These are phyloP conservation scores for Coleophoma eucalyptorum DNA, from an alignment of 2,329 filamentous ascomycete species.

Conservation along the genomic window DNA sequence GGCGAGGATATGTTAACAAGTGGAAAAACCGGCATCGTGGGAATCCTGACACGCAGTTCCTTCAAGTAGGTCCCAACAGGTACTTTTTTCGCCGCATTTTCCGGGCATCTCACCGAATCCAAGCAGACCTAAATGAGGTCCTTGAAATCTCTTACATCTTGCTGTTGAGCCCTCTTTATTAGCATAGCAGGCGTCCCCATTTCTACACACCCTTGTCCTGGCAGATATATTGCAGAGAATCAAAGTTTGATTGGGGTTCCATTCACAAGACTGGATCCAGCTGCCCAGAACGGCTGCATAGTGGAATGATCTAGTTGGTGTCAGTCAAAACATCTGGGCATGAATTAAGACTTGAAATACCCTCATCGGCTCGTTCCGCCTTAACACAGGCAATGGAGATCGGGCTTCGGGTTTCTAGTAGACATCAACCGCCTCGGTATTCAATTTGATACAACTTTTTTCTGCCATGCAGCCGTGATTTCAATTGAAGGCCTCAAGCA, in stretches of 20 bases:
- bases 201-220: background rate
- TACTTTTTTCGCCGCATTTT: background rate
- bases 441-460: background rate
- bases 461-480: too few species aligned
- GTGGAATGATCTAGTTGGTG: background rate
- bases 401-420: background rate
- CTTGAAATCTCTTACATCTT: constrained; percentile 7
- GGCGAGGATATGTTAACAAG: constrained; percentile 16
- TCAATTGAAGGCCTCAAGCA: too few species aligned
- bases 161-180: constrained; percentile 2
- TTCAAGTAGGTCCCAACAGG: background rate
- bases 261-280: too few species aligned
- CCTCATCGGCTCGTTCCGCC: background rate
- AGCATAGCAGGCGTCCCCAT: background rate
- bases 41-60: constrained; percentile 18
- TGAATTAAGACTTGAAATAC: background rate
- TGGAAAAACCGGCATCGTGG: constrained; percentile 23
- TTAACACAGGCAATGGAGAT: background rate
- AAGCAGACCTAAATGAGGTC: constrained; percentile 10
- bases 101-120: background rate
- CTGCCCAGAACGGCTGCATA: background rate
- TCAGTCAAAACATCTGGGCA: background rate
- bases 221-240: background rate
- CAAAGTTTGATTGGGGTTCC: too few species aligned
- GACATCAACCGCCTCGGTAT: background rate